These are phyloP conservation scores for Amphicarpaea edgeworthii DNA, from an alignment of 306 rosid species.

Conservation along the genomic window DNA sequence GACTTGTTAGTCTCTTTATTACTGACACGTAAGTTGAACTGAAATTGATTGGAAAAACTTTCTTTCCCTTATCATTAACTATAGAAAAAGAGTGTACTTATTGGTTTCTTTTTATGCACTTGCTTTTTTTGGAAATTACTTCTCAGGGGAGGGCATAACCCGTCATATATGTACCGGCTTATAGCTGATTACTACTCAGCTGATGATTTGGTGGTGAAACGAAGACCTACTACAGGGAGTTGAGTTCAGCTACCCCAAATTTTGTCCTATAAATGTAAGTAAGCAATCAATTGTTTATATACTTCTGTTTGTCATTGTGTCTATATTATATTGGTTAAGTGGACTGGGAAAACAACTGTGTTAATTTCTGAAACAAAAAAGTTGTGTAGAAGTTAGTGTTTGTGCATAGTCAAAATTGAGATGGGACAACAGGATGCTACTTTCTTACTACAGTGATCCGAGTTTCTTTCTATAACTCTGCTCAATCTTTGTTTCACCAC, in stretches of 20 bases:
- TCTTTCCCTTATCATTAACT: slow-evolving; percentile 11
- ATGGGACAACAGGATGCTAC: neutral
- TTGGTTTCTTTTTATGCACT: slow-evolving; percentile 34
- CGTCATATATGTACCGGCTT: slow-evolving; percentile 97
- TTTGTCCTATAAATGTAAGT: slow-evolving; percentile 56
- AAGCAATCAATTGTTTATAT: slow-evolving; percentile 36
- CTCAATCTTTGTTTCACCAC: neutral
- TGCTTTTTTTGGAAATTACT: slow-evolving; percentile 42
- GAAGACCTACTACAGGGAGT: slow-evolving; percentile 62
- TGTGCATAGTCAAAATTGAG: slow-evolving; percentile 4
- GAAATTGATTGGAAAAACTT: slow-evolving; percentile 16
- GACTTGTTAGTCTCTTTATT: slow-evolving; percentile 87
- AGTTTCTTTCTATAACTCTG: no score
- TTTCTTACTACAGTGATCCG: neutral
- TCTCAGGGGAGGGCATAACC: slow-evolving; percentile 95
- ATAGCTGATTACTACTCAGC: slow-evolving; percentile 97
- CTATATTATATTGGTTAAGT: slow-evolving; percentile 12
- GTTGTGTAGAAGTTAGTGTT: slow-evolving; percentile 15
- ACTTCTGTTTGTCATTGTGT: neutral
- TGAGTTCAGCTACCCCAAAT: slow-evolving; percentile 54
- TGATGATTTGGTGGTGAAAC: slow-evolving; percentile 91
- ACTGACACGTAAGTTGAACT: slow-evolving; percentile 95
- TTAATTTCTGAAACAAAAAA: slow-evolving; percentile 4
- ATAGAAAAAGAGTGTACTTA: slow-evolving; percentile 24
- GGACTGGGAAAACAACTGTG: slow-evolving; percentile 21